Base-by-base conservation (phyloP, 2,329 filamentous ascomycete genomes). In the Aspergillus sp. region DNA sequence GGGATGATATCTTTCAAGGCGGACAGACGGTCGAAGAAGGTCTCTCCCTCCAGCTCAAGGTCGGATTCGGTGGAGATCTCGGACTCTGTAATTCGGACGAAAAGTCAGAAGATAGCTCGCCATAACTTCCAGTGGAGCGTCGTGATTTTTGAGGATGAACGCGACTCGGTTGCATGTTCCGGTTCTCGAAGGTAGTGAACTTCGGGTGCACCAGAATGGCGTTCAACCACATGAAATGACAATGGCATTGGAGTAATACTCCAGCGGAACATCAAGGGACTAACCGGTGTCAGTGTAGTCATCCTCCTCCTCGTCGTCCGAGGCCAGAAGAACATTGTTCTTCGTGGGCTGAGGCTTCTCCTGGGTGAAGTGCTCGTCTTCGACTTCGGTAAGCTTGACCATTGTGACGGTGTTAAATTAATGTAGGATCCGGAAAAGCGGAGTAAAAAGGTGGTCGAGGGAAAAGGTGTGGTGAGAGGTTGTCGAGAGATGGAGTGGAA, bases 381-480 rank as follows among this genome's bases (percentile, higher is more conserved):
- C 87, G 69, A 97, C 93, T 81, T 97, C 93, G 71, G 90, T 89
- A 71, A 97, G 89, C 77, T 93, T 90, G 75, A 97, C 93, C 93
- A 97, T 96, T 66, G 74, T 73, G 65, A 56, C 58, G 59, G 60
- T 57, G 42, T 43, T 54, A 24, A 47, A 52, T 42, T 45, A 44
- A 53, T 47, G 46, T 22, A 46, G 52, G 38, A 22, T 33, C 8
- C 7, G 30, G 47, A 36, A 44, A 46, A 26, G 17, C 35, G 26
- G 35, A 35, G 14, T 49, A 43, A 51, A 52, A 45, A 40, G 43
- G 36, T 49, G 36, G 42, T 49, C 45, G 46, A 50, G 56, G 48
- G 54, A 40, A 33, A 26, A 30, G 30, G 16, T 13, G 44, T 46
- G 20, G 22, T 47, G 22, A 38, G 49, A 35, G 35, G 35, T 48